Percentiles rank a stretch among this genome's conserved stretches.
Evolutionary conservation across 179 eudicot genomes (phyloP).

Genomic region (Spergularia azorica): DNA sequence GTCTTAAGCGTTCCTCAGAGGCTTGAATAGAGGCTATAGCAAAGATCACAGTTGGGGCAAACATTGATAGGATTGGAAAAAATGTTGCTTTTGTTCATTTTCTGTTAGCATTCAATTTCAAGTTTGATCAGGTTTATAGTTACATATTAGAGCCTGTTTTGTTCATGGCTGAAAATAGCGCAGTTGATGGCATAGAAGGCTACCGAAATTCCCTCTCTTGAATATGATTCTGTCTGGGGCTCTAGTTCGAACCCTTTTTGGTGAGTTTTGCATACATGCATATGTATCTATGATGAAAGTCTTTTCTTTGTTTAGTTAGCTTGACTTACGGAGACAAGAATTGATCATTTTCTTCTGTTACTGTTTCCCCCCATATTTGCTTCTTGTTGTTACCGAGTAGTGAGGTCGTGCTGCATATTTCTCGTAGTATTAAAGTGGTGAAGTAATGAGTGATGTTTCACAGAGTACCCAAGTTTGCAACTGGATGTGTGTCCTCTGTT

Average conservation of each 20-base stretch:
- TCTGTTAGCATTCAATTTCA: too few relatives aligned
- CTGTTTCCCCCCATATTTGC: not conserved
- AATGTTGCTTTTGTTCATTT: not conserved
- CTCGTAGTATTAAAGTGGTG: not conserved
- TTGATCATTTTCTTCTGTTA: not conserved
- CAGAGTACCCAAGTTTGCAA: too few relatives aligned
- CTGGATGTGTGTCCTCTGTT: too few relatives aligned
- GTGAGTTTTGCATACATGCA: constrained; percentile 33
- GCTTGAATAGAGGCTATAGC: not conserved
- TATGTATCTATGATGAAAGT: not conserved
- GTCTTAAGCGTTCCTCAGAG: not conserved
- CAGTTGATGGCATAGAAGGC: constrained; percentile 68
- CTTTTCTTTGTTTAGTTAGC: not conserved
- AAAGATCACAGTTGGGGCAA: not conserved
- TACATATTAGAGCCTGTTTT: constrained; percentile 18
- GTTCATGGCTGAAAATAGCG: constrained; percentile 61
- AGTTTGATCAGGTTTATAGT: too few relatives aligned
- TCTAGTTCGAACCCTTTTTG: constrained; percentile 65
- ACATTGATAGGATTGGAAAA: not conserved
- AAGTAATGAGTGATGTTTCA: too few relatives aligned
- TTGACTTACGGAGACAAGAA: not conserved
- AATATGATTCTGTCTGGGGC: constrained; percentile 95
- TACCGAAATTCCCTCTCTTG: constrained; percentile 86
- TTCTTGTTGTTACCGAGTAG: not conserved
- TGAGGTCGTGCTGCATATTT: not conserved